Evolutionary conservation across 306 rosid genomes (phyloP).

Genomic region (Vigna unguiculata): DNA sequence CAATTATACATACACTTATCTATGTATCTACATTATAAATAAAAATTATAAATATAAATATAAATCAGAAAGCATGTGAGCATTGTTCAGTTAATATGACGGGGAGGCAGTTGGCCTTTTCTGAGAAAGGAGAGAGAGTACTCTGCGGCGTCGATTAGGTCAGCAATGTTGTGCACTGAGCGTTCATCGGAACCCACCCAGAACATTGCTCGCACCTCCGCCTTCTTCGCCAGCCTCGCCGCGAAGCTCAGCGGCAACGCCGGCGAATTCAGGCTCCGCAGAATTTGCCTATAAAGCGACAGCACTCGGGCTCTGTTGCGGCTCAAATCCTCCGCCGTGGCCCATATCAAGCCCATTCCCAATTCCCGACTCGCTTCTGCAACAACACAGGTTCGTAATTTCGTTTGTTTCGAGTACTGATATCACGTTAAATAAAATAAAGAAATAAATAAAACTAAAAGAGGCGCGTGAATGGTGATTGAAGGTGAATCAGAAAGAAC

Average conservation of each 20-base stretch:
- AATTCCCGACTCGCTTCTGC: slow-evolving; percentile 47
- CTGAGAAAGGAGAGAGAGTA: slow-evolving; percentile 79
- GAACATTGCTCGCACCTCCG: slow-evolving; percentile 69
- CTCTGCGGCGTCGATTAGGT: slow-evolving; percentile 77
- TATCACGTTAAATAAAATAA: too few species aligned
- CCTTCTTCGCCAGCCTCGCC: slow-evolving; percentile 74
- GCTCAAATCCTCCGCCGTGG: slow-evolving; percentile 79
- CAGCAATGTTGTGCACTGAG: slow-evolving; percentile 76
- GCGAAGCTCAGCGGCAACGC: slow-evolving; percentile 67
- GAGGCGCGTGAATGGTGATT: neutral
- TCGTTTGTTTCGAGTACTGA: neutral
- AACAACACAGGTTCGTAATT: neutral
- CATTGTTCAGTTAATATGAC: slow-evolving; percentile 35
- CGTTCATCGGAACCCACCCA: slow-evolving; percentile 83
- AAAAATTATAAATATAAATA: too few species aligned
- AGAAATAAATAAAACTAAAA: neutral
- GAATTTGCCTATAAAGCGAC: slow-evolving; percentile 73
- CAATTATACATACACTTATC: neutral
- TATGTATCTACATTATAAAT: too few species aligned
- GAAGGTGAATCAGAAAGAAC: slow-evolving; percentile 20
- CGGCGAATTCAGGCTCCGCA: slow-evolving; percentile 82
- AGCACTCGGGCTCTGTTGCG: slow-evolving; percentile 67
- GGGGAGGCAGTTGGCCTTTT: slow-evolving; percentile 60
- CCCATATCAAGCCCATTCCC: slow-evolving; percentile 82
- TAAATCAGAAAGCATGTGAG: neutral